Base-by-base conservation (phyloP, 805 yeast species). In the Ogataea trehaloabstinens region DNA sequence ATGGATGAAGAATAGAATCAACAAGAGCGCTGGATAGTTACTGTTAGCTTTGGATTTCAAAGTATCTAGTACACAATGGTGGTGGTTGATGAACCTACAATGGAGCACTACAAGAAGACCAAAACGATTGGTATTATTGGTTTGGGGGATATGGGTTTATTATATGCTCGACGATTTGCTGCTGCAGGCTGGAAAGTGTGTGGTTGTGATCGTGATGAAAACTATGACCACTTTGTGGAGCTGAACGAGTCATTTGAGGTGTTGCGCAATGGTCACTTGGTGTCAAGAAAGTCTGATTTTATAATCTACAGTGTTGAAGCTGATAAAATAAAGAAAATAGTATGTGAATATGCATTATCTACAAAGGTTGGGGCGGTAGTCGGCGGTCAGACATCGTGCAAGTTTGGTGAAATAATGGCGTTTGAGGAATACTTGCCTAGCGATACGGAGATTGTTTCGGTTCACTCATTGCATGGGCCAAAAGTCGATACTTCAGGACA, bases 371-470 rank as follows among this genome's bases (percentile, higher is more conserved):
- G 95, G 2, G 84, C 95, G 3, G 78, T 90, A 29, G 95, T 93
- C 4, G 99, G 98, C n/a, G 99, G 99, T 6, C 99, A 93, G 63
- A 90, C 99, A 0, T 85, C 96, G 7, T 91, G 98, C 64, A 93
- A 93, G 56, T 81, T 77, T 19, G 95, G 95, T 0, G 99, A 93
- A 57, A 83, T 93, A 19, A 70, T 64, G 12, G 96, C 97, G 0
- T 86, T 93, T 58, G 96, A 89, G 51, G 67, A 69, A 31, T 65
- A 74, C 49, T 60, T 88, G 22, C 97, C 98, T 0, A 42, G 53
- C 0, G 98, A 93, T 63, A 82, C 80, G 4, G 85, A 86, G 31
- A 91, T 93, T 19, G 77, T 93, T 10, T 76, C 95, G 2, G 74
- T 95, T 18, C 99, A 93, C 59, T 89, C 97, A 0, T 68, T 93